Base-by-base conservation (phyloP, 2,329 filamentous ascomycete genomes). In the Beauveria pseudobassiana region DNA sequence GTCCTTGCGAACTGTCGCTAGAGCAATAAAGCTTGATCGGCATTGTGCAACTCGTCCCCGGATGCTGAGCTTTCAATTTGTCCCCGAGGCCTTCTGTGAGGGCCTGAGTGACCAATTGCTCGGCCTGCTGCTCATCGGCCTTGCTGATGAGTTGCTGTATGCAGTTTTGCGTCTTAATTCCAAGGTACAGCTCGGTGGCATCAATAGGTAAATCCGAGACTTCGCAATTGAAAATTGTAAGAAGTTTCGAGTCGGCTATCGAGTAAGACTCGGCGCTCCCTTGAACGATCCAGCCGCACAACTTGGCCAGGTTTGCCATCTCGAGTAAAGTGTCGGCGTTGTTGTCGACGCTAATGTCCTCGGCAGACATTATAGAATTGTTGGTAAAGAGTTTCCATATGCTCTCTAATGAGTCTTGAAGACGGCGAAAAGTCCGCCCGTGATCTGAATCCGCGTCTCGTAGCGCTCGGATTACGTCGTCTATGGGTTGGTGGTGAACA, bases 41-140 rank as follows among this genome's bases (percentile, higher is more conserved):
- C 69, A 65, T 74, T 64, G 63, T 69, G 74, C 20, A 74, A 64
- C 58, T 72, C 70, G 24, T 67, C 64, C 18, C 69, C 3, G 69
- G 69, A 54, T 73, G 72, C 40, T 73, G 67, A 22, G 68, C 67
- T 12, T 70, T 75, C 52, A 82, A 66, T 50, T 75, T 74, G 12
- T 78, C 76, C 28, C 87, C 79, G 2, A 89, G 72, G 5, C 87
- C 77, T 9, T 80, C 75, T 7, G 81, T 77, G 42, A 90, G 78
- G 3, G 84, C 77, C 59, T 85, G 80, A 12, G 80, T 79, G 18
- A 87, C 70, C 20, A 80, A 74, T 18, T 84, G 81, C 16, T 84
- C 82, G 16, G 77, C 74, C 18, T 69, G 68, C 57, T 84, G 73
- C 18, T 78, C 80, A 60, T 80, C 82, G 1, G 78, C 75, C 53